phyloP scores from a whole-genome alignment of 441 rosid species.

The Pelargonium citronellum region DNA sequence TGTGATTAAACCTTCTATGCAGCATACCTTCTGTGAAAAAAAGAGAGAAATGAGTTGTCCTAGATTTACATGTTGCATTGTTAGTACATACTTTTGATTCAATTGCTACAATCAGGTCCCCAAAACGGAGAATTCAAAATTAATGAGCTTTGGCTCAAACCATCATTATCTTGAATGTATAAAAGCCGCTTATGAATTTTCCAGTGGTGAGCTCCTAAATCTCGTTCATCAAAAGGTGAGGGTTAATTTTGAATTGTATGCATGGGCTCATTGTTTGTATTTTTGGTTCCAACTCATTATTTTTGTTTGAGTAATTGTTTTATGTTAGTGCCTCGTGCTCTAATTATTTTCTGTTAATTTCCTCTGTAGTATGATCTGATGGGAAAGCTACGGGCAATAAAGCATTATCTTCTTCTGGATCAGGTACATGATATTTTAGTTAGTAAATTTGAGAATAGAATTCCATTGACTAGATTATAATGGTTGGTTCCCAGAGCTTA shows the following conservation, averaged over 20 bases:
- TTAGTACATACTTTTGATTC: constrained; percentile 20
- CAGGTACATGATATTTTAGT: constrained; percentile 51
- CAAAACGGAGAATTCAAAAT: constrained; percentile 71
- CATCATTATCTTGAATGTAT: constrained; percentile 96
- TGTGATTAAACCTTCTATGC: constrained; percentile 10
- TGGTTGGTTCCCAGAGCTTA: neutral
- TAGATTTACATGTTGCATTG: constrained; percentile 15
- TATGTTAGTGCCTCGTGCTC: constrained; percentile 12
- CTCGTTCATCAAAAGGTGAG: constrained; percentile 82
- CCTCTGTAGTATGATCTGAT: constrained; percentile 71
- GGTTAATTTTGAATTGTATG: constrained; percentile 10
- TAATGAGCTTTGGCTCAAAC: constrained; percentile 71
- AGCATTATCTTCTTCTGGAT: constrained; percentile 96
- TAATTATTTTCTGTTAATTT: constrained; percentile 13
- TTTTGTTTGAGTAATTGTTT: constrained; percentile 12
- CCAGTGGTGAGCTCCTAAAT: constrained; percentile 72
- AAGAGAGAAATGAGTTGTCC: neutral
- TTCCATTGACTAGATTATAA: neutral
- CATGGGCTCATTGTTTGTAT: neutral
- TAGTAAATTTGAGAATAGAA: constrained; percentile 6
- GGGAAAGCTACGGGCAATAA: constrained; percentile 85
- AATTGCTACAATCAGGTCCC: constrained; percentile 52
- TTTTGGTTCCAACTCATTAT: neutral
- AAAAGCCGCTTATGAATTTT: constrained; percentile 83
- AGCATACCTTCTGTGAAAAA: neutral